phyloP scores from a whole-genome alignment of 192 early-diverging fungal species.

The Umbelopsis vinacea region DNA sequence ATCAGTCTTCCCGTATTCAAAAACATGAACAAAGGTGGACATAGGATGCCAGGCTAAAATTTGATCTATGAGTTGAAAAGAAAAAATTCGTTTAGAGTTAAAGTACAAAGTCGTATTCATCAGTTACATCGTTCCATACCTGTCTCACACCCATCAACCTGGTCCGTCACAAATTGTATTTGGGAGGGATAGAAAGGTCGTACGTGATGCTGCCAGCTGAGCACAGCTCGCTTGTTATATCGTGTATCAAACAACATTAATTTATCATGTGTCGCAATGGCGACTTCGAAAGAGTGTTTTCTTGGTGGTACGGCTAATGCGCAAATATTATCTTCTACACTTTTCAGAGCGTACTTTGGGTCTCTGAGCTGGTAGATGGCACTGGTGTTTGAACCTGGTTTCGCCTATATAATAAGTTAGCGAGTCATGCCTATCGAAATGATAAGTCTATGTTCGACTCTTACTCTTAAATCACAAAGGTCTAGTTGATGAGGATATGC shows the following conservation, averaged over 20 bases:
- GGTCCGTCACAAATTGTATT: background rate
- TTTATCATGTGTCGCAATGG: background rate
- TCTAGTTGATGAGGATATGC: background rate
- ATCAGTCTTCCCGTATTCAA: conserved; percentile 1
- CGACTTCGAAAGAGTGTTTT: background rate
- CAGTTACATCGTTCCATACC: background rate
- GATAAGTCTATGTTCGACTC: background rate
- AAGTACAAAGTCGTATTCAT: background rate
- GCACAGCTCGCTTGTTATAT: background rate
- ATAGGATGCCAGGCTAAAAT: background rate
- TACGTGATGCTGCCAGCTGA: conserved; percentile 1
- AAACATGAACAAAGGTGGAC: background rate
- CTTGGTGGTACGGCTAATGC: conserved; percentile 3
- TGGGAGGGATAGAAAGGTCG: background rate
- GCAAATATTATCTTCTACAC: background rate
- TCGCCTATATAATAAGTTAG: background rate
- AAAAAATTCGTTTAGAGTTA: background rate
- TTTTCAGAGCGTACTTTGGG: background rate
- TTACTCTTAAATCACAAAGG: conserved; percentile 9
- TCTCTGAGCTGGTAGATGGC: background rate
- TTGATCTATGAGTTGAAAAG: background rate
- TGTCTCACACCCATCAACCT: background rate
- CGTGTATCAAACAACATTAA: background rate
- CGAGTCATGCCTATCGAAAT: background rate
- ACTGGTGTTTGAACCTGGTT: background rate